These are phyloP conservation scores for Lepiota venenata DNA, from an alignment of 768 basidiomycete species.

Conservation along the genomic window DNA sequence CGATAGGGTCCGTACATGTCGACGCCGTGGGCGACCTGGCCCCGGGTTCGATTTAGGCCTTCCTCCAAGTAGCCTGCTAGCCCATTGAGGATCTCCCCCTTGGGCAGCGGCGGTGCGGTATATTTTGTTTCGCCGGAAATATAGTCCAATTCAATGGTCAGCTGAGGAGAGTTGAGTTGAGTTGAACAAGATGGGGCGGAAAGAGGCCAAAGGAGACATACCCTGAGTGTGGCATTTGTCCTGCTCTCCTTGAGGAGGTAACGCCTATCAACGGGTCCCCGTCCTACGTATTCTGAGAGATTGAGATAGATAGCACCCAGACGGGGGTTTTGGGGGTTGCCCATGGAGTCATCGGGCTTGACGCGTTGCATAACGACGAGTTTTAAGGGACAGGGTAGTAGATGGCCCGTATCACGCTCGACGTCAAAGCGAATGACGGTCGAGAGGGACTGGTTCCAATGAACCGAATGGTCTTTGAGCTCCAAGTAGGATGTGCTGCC, in stretches of 20 bases:
- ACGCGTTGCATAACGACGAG: slow-evolving; percentile 65
- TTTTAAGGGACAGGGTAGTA: slow-evolving; percentile 62
- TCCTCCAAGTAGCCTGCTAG: slow-evolving; percentile 56
- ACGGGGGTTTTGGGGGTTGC: slow-evolving; percentile 53
- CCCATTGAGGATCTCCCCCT: slow-evolving; percentile 69
- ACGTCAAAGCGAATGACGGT: slow-evolving; percentile 59
- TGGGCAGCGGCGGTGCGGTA: slow-evolving; percentile 63
- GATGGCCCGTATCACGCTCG: slow-evolving; percentile 44
- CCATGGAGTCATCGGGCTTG: slow-evolving; percentile 46
- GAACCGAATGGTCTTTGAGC: slow-evolving; percentile 62
- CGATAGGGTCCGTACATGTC: slow-evolving; percentile 30
- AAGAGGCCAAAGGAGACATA: slow-evolving; percentile 22
- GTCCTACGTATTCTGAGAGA: slow-evolving; percentile 70
- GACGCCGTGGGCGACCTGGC: slow-evolving; percentile 18
- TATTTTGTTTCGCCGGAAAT: slow-evolving; percentile 54
- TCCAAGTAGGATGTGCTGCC: slow-evolving; percentile 59
- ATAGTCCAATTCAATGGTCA: slow-evolving; percentile 54
- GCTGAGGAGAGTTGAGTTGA: slow-evolving; percentile 28
- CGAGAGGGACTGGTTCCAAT: slow-evolving; percentile 57
- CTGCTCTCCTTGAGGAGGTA: slow-evolving; percentile 72
- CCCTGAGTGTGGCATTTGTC: slow-evolving; percentile 77
- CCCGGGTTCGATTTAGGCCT: slow-evolving; percentile 47
- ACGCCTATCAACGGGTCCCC: slow-evolving; percentile 54
- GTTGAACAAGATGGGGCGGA: too few relatives aligned
- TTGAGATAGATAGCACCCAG: slow-evolving; percentile 68